Evolutionary conservation across 2,329 filamentous ascomycete species (phyloP), one percentile per base, ranked within the genome.

Genomic region (Fusarium tuaranense): DNA sequence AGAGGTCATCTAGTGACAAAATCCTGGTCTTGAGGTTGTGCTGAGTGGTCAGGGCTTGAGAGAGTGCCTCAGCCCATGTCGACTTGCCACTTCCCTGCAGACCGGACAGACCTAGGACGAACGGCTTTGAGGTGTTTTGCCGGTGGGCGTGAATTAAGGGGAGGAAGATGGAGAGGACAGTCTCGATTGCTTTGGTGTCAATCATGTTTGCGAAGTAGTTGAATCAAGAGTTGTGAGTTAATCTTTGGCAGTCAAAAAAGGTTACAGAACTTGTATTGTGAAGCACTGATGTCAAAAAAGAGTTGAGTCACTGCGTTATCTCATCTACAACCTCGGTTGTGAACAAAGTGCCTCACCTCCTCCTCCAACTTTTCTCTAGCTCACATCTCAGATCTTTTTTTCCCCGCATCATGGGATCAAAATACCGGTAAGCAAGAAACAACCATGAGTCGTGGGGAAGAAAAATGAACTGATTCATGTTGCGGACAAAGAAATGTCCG

Each of bases 31-130:
- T 75, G 32, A 79, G 60, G 5, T 61, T 48, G 32, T 79, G 66
- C n/a, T 73, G 63, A 2, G 10, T 59, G 8, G 59, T 55, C 36
- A 79, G 58, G 5, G 66, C 58, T 7, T 67, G n/a, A 1, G 77
- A 76, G 1, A 79, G 60, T 39, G 74, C 76, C 30, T 59, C 65
- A 13, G 77, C 77, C 77, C 77, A 79, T 67, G 77, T 79, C 13
- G 77, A 79, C 20, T 79, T 79, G 2, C 77, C 77, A 30, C 77
- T 79, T 12, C 77, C 77, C 59, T 79, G 77, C 2, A 79, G 63
- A 0, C 77, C 77, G 2, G 77, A 79, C 22, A 79, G 58, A 1
- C 77, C 77, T 0, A 79, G 61, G 1, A 79, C 62, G 13, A 75
- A 79, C 2, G 76, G 74, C 7, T 65, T 70, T 6, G 68, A 20